Base-by-base conservation (phyloP, 2,329 filamentous ascomycete genomes). In the Metarhizium sp. region DNA sequence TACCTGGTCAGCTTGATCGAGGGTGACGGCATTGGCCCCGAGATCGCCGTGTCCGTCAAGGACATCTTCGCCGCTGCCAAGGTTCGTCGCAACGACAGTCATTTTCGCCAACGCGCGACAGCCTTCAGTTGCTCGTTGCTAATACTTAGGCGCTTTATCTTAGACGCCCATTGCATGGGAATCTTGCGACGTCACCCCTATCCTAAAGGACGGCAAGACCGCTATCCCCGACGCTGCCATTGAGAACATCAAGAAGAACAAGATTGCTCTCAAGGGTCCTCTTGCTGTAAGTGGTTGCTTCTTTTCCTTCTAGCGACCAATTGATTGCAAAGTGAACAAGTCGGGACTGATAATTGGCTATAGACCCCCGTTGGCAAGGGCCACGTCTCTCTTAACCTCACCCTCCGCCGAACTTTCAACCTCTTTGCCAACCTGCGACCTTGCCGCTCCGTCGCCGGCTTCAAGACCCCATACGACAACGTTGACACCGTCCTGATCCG, bases 381-480 rank as follows among this genome's bases (percentile, higher is more conserved):
- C 69, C 94, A 99, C 78, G 92, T 99, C 73, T 97, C 94, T 57
- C 89, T 99, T 65, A 99, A 99, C 83, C 81, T 99, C 63, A 99
- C 94, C 58, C 91, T 99, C 68, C 92, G 94, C 72, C 88, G 94
- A 71, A 99, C 95, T 61, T 99, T 99, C 81, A 99, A 99, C 82
- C 91, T 99, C 68, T 99, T 99, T 76, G 95, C 94, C 78, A 99
- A 99, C 80, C 82, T 99, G 67, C 92, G 95, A 69, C 94, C 95
- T 60, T 99, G 95, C 85, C 89, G 91, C 71, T 96, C 91, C 61
- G 91, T 99, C 64, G 89, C 88, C 62, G 94, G 94, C 68, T 99
- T 87, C 87, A 96, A 97, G 86, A 99, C 94, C 54, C 91, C 92
- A 60, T 97, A 97, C 80, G 92, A 97, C 73, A 84, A 88, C 67